A percentile compares a stretch with the other conserved stretches of the same genome.
Evolutionary conservation across 2,329 filamentous ascomycete species (phyloP).

Genomic region (Penicillium sp.): DNA sequence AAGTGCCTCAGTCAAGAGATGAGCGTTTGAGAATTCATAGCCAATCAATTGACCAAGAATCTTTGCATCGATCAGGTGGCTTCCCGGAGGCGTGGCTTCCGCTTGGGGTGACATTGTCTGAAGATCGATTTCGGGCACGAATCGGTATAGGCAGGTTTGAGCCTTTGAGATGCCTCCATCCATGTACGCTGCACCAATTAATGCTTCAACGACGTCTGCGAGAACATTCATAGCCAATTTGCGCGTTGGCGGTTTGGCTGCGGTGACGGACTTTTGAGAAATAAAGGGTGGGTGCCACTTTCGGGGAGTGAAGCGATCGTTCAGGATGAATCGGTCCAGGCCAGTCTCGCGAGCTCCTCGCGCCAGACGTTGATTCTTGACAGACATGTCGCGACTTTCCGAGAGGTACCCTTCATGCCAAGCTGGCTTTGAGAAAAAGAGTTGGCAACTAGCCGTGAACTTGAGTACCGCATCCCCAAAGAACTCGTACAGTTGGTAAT

Average conservation of each 20-base stretch:
- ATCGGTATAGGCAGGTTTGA: slow-evolving; percentile 56
- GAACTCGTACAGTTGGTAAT: slow-evolving; percentile 84
- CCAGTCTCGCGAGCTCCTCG: slow-evolving; percentile 57
- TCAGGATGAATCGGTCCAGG: slow-evolving; percentile 68
- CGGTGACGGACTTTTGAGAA: slow-evolving; percentile 28
- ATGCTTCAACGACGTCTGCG: slow-evolving; percentile 79
- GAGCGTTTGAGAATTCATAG: slow-evolving; percentile 63
- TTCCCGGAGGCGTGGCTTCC: not conserved
- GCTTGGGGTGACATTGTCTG: not conserved
- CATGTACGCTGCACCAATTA: slow-evolving; percentile 70
- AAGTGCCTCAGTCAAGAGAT: slow-evolving; percentile 68
- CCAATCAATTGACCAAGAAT: slow-evolving; percentile 44
- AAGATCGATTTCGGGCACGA: slow-evolving; percentile 53
- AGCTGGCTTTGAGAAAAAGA: slow-evolving; percentile 53
- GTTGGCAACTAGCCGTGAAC: slow-evolving; percentile 60
- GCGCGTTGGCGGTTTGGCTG: slow-evolving; percentile 20
- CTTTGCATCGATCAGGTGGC: slow-evolving; percentile 12
- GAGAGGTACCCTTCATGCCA: slow-evolving; percentile 76
- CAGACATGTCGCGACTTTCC: slow-evolving; percentile 59
- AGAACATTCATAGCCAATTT: slow-evolving; percentile 68
- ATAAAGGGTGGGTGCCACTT: slow-evolving; percentile 68
- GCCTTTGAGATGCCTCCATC: slow-evolving; percentile 63
- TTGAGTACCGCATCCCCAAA: slow-evolving; percentile 82
- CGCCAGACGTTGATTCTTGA: slow-evolving; percentile 70
- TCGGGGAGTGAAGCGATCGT: slow-evolving; percentile 57